A percentile compares a stretch with the other conserved stretches of the same genome.
Evolutionary conservation across 768 basidiomycete species (phyloP).

Genomic region (Postia placenta): DNA sequence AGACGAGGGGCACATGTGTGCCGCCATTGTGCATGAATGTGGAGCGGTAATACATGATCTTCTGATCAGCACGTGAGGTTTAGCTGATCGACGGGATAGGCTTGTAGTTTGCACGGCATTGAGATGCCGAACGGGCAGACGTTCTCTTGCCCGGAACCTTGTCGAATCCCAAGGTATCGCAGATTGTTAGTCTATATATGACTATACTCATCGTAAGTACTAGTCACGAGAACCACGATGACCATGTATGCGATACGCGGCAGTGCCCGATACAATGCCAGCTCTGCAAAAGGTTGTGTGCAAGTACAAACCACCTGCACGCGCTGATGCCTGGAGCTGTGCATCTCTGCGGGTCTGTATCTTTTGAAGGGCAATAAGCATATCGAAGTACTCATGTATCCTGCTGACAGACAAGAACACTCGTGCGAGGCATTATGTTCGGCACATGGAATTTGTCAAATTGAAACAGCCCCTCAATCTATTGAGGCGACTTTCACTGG

Average conservation of each 20-base stretch:
- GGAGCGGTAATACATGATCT: slow-evolving; percentile 45
- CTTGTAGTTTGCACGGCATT: slow-evolving; percentile 33
- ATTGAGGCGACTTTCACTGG: slow-evolving; percentile 60
- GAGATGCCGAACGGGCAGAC: slow-evolving; percentile 21
- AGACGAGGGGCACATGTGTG: slow-evolving; percentile 47
- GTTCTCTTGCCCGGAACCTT: slow-evolving; percentile 38
- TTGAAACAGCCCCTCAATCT: slow-evolving; percentile 51
- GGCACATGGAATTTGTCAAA: slow-evolving; percentile 47
- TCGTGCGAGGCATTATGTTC: slow-evolving; percentile 37
- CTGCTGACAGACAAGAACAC: slow-evolving; percentile 51
- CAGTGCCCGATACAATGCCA: slow-evolving; percentile 50
- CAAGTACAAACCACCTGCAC: slow-evolving; percentile 44
- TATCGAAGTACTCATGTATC: no score
- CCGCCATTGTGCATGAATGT: slow-evolving; percentile 48
- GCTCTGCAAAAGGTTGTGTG: slow-evolving; percentile 50
- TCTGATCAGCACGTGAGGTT: no score
- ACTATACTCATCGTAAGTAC: not conserved
- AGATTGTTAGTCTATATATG: no score
- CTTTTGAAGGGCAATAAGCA: no score
- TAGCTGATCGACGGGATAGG: slow-evolving; percentile 24
- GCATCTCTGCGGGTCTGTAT: slow-evolving; percentile 52
- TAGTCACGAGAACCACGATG: slow-evolving; percentile 40
- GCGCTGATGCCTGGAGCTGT: slow-evolving; percentile 31
- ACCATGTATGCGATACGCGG: slow-evolving; percentile 45
- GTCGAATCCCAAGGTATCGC: slow-evolving; percentile 35